Conservation (phyloP, 116 monocot genomes). For the Papilionanthe hybrid region DNA sequence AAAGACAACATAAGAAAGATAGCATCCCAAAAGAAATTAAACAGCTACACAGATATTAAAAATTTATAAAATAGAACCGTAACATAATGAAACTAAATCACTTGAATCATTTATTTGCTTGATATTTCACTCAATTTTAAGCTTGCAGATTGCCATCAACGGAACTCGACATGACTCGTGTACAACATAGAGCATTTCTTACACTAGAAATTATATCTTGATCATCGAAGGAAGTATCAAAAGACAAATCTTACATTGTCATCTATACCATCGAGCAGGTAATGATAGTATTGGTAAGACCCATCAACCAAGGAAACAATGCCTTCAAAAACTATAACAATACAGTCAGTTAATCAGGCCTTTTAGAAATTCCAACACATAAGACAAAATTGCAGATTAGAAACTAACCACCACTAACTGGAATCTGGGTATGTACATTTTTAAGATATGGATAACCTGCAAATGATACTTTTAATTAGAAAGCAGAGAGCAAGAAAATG, state of each 20-base stretch:
- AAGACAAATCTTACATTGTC: slow-evolving; percentile 63
- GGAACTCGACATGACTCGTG: neutral
- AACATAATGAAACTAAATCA: neutral
- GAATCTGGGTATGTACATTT: slow-evolving; percentile 80
- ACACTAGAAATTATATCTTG: neutral
- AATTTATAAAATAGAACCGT: too few relatives aligned
- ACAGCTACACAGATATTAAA: too few relatives aligned
- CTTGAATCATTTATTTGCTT: neutral
- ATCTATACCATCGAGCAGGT: slow-evolving; percentile 87
- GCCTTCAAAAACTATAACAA: slow-evolving; percentile 77
- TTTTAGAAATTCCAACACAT: neutral
- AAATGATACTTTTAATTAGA: slow-evolving; percentile 5
- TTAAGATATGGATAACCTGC: slow-evolving; percentile 53
- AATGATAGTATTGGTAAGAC: slow-evolving; percentile 97
- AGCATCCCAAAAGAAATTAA: too few relatives aligned
- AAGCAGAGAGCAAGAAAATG: neutral
- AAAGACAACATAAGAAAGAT: too few relatives aligned
- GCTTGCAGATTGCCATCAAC: neutral
- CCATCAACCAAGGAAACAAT: slow-evolving; percentile 64
- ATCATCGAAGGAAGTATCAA: neutral
- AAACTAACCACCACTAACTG: slow-evolving; percentile 76
- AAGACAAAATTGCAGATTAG: neutral
- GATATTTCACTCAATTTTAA: neutral
- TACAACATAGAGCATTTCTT: neutral
- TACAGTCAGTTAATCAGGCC: slow-evolving; percentile 1